Evolutionary conservation across 2,329 filamentous ascomycete genomes (phyloP), one percentile per base, ranked within the genome.

Genomic region (Epichloe amarillans): DNA sequence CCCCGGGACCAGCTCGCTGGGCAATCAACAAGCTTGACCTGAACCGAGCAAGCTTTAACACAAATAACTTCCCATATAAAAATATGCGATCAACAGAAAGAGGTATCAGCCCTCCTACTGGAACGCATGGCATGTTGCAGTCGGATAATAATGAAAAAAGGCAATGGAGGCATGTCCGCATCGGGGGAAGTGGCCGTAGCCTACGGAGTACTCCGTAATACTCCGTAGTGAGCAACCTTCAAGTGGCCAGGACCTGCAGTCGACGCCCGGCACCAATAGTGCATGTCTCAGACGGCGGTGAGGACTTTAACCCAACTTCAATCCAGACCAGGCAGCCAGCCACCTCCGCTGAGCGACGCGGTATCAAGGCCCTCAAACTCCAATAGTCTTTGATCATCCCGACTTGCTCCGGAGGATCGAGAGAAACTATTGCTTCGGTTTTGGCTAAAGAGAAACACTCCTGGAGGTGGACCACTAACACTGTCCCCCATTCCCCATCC

Each of bases 401-500:
- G 39, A 21, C 6, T n/a, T 43, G 47, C 48, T 44, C 42, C 30
- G 46, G n/a, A 23, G n/a, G 52, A 12, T 19, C 50, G 50, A 26
- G 48, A 41, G 36, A 51, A 43, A 43, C 50, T 55, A 43, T 54
- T 56, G 41, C 50, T 58, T 35, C 46, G 51, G 35, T 54, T 52
- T 17, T 59, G 54, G 30, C 58, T 54, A 55, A 66, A 65, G 50
- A 64, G 55, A 46, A 67, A 66, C 7, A 63, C 54, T 12, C 58
- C 56, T 10, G 53, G 58, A 23, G 59, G 55, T 37, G 63, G 54
- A 3, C 56, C 57, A 30, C 54, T 51, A 50, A 57, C 15, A 15
- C 10, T 2, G 10, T 36, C 59, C 30, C 65, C 61, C 50, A 72
- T 61, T 36, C 69, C 72, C 77, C 77, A 80, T 3, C 69, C 63